These are phyloP conservation scores for Fomitopsis schrenkii DNA, from an alignment of 1,284 basidiomycete species.

Conservation along the genomic window DNA sequence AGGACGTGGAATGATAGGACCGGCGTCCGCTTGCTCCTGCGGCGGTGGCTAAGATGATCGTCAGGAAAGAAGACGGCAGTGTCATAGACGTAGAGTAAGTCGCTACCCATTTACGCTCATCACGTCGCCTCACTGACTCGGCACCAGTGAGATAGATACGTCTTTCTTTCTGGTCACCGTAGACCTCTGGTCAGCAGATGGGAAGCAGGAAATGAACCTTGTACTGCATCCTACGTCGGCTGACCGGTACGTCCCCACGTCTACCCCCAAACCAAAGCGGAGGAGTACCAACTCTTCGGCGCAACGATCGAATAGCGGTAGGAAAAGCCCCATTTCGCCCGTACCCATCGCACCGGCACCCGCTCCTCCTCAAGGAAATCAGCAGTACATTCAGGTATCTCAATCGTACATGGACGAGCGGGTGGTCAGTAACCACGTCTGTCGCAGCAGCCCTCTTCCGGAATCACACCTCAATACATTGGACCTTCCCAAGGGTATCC, in stretches of 20 bases:
- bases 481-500: slow-evolving; percentile 37
- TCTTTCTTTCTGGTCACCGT: slow-evolving; percentile 87
- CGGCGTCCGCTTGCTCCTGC: slow-evolving; percentile 87
- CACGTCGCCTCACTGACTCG: slow-evolving; percentile 6
- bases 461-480: slow-evolving; percentile 32
- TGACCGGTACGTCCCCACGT: slow-evolving; percentile 62
- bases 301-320: slow-evolving; percentile 20
- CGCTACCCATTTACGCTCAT: slow-evolving; percentile 7
- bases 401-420: background rate
- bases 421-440: slow-evolving; percentile 1
- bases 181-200: slow-evolving; percentile 84
- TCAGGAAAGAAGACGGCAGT: slow-evolving; percentile 62
- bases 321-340: slow-evolving; percentile 14
- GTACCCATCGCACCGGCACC: slow-evolving; percentile 13
- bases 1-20: slow-evolving; percentile 50
- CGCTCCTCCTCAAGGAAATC: slow-evolving; percentile 9
- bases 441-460: slow-evolving; percentile 22
- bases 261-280: slow-evolving; percentile 46
- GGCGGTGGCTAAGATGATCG: slow-evolving; percentile 79
- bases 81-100: slow-evolving; percentile 76
- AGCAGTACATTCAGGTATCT: slow-evolving; percentile 24
- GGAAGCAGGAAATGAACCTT: slow-evolving; percentile 78
- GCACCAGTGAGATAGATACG: slow-evolving; percentile 71
- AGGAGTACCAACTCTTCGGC: slow-evolving; percentile 30
- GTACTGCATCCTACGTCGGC: slow-evolving; percentile 79